Base-by-base conservation (phyloP, 2,329 filamentous ascomycete species). In the Aspergillus tubingensis region DNA sequence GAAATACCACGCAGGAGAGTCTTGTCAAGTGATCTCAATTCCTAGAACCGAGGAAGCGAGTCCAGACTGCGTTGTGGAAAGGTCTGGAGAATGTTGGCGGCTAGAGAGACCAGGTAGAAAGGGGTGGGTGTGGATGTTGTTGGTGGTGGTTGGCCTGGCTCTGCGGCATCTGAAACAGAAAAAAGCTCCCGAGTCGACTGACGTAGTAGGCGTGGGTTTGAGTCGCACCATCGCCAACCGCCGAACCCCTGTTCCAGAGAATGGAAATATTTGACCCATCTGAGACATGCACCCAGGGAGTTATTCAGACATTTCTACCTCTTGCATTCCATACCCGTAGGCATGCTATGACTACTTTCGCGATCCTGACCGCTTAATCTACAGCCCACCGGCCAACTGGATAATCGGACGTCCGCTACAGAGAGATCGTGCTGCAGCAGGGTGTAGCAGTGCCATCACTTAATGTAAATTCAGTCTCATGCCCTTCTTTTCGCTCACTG, bases 111-210 rank as follows among this genome's bases (percentile, higher is more conserved):
- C 53, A 56, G 51, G 54, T 60, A 64, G 65, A 65, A 67, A 64
- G 62, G 65, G 65, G 59, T 57, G 60, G 41, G 53, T 55, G 58
- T 57, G 54, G 61, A 57, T 63, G 57, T 48, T 60, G 62, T 58
- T 56, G 68, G 61, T 56, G 59, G 55, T 61, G 53, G 58, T 64
- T 64, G 8, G 27, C 32, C 32, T 19, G 44, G 57, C 48, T 64
- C 56, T 62, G 60, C 59, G 59, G 62, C 58, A 60, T 60, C 61
- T 69, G 67, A 68, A 68, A 69, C 67, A 68, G 57, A 66, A 60
- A 63, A 57, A 52, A 58, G 61, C 56, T 52, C 52, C 60, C 50
- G 57, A 59, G 64, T 57, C 51, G 57, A 62, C 58, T 65, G 67
- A 67, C 65, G 63, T 67, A 67, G 65, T 44, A 32, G 57, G 49